Conservation (phyloP, 129 eudicot genomes). For the Gnaphalium uliginosum region DNA sequence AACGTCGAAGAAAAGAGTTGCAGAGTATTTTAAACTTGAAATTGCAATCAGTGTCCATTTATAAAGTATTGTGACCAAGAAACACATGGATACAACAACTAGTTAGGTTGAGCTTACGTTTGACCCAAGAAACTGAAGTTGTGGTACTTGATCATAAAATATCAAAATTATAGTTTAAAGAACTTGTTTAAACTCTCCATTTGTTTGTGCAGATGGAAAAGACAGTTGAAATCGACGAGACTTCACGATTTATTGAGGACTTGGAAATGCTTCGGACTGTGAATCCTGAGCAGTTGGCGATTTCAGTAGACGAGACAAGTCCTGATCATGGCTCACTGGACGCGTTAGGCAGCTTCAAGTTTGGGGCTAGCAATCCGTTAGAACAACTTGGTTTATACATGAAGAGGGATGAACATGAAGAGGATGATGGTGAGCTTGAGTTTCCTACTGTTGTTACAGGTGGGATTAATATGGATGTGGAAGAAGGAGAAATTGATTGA, state of each 20-base stretch:
- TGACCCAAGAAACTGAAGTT: too few species aligned
- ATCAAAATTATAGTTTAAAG: background rate
- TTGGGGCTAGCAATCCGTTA: constrained; percentile 77
- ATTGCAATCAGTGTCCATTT: background rate
- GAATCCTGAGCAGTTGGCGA: constrained; percentile 51
- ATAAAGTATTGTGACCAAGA: background rate
- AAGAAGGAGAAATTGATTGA: constrained; percentile 92
- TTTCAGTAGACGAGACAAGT: constrained; percentile 62
- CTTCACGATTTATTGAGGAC: constrained; percentile 69
- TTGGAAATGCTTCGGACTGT: constrained; percentile 70
- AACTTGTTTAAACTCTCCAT: background rate
- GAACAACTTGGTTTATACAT: constrained; percentile 90
- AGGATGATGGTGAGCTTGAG: constrained; percentile 79
- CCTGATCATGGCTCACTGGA: constrained; percentile 67
- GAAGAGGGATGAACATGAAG: constrained; percentile 86
- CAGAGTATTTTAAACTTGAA: background rate
- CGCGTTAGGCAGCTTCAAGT: constrained; percentile 77
- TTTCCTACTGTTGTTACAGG: constrained; percentile 32
- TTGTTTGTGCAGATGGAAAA: constrained; percentile 57
- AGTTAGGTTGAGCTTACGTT: background rate
- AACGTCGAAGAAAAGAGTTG: too few species aligned
- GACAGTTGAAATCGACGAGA: constrained; percentile 87
- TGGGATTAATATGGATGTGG: constrained; percentile 47
- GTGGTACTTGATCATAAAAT: too few species aligned
- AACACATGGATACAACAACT: background rate